Conservation (phyloP, 371 early-diverging fungal genomes). For the Modicella reniformis region DNA sequence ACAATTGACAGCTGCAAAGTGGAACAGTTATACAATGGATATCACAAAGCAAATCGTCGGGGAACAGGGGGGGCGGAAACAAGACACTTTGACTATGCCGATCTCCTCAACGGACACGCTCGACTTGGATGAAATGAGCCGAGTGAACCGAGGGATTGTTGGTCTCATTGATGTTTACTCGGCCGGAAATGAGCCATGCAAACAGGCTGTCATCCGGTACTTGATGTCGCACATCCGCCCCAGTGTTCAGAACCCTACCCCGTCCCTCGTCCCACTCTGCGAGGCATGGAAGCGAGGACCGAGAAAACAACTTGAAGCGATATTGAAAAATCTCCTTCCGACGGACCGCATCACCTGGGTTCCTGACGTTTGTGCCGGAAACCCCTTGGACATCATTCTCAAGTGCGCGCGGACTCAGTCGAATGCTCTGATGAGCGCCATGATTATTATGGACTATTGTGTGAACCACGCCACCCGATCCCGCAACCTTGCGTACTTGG, state of each 20-base stretch:
- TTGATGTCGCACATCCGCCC: constrained; percentile 8
- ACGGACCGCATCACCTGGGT: constrained; percentile 18
- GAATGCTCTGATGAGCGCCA: background rate
- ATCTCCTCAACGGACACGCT: constrained; percentile 2
- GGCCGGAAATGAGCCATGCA: background rate
- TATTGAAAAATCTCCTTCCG: constrained; percentile 8
- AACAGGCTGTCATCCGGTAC: constrained; percentile 4
- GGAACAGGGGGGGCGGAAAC: background rate
- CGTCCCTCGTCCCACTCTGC: constrained; percentile 13
- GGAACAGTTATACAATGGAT: background rate
- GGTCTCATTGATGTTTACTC: background rate
- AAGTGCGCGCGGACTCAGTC: background rate
- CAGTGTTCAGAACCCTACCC: background rate
- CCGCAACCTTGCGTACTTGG: constrained; percentile 15
- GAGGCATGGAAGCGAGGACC: background rate
- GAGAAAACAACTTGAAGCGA: background rate
- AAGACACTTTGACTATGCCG: constrained; percentile 7
- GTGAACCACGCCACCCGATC: constrained; percentile 8
- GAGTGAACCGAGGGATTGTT: background rate
- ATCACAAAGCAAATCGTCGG: background rate
- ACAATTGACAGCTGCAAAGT: background rate
- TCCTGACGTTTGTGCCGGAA: background rate
- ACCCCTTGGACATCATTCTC: constrained; percentile 14
- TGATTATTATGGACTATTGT: constrained; percentile 23
- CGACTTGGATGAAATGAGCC: background rate